These are phyloP conservation scores for Quercus alba DNA, from an alignment of 306 rosid genomes.

Conservation along the genomic window DNA sequence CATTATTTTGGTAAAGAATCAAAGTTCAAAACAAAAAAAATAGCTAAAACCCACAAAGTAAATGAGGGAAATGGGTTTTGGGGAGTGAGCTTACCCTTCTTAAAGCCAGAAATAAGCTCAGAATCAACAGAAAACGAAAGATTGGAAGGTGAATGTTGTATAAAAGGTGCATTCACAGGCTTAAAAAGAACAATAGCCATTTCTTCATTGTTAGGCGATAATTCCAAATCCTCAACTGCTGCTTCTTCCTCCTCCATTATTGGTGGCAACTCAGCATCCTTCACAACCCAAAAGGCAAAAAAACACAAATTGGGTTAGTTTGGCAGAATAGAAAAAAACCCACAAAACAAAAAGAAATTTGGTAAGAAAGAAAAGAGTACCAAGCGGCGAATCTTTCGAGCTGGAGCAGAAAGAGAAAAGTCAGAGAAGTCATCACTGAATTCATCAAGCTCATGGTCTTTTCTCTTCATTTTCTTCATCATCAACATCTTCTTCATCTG, in stretches of 20 bases:
- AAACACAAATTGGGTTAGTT: too few species aligned
- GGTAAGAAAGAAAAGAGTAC: conserved; percentile 13
- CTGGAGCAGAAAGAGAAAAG: conserved; percentile 73
- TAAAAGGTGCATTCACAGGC: conserved; percentile 26
- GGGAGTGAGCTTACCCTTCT: conserved; percentile 15
- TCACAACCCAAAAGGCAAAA: background rate
- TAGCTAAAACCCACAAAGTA: background rate
- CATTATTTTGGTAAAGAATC: background rate
- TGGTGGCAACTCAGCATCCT: conserved; percentile 71
- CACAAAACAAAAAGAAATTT: background rate
- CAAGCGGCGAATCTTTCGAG: conserved; percentile 91
- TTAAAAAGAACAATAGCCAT: conserved; percentile 77
- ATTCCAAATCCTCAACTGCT: conserved; percentile 7
- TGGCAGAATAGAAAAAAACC: background rate
- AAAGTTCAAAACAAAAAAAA: background rate
- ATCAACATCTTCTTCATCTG: conserved; percentile 2
- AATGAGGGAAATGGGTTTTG: background rate
- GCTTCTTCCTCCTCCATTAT: conserved; percentile 62
- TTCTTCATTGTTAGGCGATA: conserved; percentile 28
- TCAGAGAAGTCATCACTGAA: conserved; percentile 61
- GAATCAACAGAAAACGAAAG: conserved; percentile 51
- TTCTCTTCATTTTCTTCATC: conserved; percentile 45
- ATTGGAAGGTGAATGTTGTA: conserved; percentile 27
- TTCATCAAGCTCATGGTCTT: conserved; percentile 38
- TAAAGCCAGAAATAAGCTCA: conserved; percentile 45